Base-by-base conservation (phyloP, 1,284 basidiomycete species). In the Mycena citricolor region DNA sequence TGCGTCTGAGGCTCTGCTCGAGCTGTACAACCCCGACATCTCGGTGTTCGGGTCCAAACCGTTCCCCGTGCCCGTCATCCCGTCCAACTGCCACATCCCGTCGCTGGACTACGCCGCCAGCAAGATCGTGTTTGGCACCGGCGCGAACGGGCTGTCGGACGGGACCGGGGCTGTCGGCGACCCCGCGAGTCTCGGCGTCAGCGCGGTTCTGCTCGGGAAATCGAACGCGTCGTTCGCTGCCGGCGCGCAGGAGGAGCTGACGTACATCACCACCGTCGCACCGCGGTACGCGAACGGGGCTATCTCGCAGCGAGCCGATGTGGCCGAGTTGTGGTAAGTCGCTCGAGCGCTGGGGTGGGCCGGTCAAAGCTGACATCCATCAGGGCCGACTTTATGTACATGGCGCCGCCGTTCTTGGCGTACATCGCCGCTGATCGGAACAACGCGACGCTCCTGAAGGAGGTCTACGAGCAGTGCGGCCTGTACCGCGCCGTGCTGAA, bases 391-490 rank as follows among this genome's bases (percentile, higher is more conserved):
- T 70, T 62, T 49, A 65, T 80, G 1, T 81, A 74, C 59, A 83
- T 83, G 80, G 77, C 73, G 4, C 77, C 79, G 5, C 81, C 81
- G 1, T 80, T 79, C 61, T 60, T 81, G 3, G 47, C 47, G 5
- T n/a, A 29, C 10, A 29, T n/a, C 26, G 79, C 73, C 10, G 70
- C 69, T 0, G 67, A 71, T 32, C 68, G 66, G 2, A 42, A 59
- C 14, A 69, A 77, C 54, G 47, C 58, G 23, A 63, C 61, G 0
- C 61, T 81, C 2, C 59, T 83, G 5, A 59, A 61, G 21, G 61
- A 69, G 22, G 66, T 69, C 0, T 70, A 77, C 24, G 58, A 67
- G 21, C 77, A 84, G 55, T 76, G 73, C 54, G 49, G 61, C 2
- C 57, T 70, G 0, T 73, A 73, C 43, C 68, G 72, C 10, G 61